Evolutionary conservation across 2,329 filamentous ascomycete genomes (phyloP), one percentile per base, ranked within the genome.

Genomic region (Incumbomyces delicatus): DNA sequence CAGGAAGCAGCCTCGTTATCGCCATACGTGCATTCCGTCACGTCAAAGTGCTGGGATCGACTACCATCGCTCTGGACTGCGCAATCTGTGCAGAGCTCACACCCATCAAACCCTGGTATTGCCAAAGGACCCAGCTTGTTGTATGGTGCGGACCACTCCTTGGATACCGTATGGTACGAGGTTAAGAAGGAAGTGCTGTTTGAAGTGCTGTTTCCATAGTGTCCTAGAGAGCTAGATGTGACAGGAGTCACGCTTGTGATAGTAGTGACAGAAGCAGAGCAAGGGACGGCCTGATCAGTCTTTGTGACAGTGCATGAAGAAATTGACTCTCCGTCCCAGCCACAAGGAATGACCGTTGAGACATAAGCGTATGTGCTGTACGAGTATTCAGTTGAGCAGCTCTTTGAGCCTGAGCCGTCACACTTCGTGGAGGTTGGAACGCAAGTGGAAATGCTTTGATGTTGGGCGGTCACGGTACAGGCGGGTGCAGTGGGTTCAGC

Each of bases 91-190:
- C 53, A 53, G 33, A 55, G 48, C 16, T 50, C 53, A 33, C 53
- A 53, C 17, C 53, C 53, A 22, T 33, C 50, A 40, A 49, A 55
- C 18, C 53, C 53, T 6, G 53, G 53, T 31, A 55, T 51, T 33
- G 50, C 53, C 43, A 55, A 42, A 17, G 50, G 49, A 40, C 53
- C 53, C 14, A 55, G 38, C 35, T 51, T 44, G 39, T 55, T 51
- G 40, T 53, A 55, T 34, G 53, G 49, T 13, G 47, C 49, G 32
- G 44, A 39, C 42, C 47, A 55, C 32, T 55, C 49, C 39, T 55
- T 55, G 18, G 44, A 47, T 33, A 53, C 33, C 27, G 48, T 53
- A 18, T 43, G 2, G 29, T 43, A 43, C 10, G 12, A 14, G 2
- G 41, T 43, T n/a, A 18, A 27, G 17, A 31, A 44, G 8, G 41